These are phyloP conservation scores for Vaccinium myrtillus DNA, from an alignment of 148 eudicot genomes.

Conservation along the genomic window DNA sequence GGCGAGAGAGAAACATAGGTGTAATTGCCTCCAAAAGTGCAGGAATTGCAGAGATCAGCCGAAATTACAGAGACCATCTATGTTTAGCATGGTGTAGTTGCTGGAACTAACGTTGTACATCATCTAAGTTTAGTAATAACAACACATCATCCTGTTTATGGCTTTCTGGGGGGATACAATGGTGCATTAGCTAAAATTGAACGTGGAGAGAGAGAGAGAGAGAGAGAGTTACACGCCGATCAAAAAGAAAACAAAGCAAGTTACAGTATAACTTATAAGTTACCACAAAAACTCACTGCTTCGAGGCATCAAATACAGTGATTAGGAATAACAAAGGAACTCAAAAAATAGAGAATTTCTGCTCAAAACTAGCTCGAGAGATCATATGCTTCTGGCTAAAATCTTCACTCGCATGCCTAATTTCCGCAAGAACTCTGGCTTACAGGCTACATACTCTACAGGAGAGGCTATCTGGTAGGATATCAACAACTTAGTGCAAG, in stretches of 20 bases:
- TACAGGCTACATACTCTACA: conserved; percentile 9
- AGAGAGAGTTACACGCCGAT: neutral
- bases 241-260: neutral
- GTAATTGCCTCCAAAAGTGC: neutral
- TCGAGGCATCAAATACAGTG: neutral
- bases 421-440: neutral
- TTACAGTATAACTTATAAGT: neutral
- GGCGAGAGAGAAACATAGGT: neutral
- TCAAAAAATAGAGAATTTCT: neutral
- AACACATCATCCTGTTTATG: neutral
- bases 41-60: neutral
- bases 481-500: neutral
- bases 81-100: neutral
- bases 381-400: neutral
- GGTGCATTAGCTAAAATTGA: neutral
- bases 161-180: neutral
- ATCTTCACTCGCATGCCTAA: neutral
- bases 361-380: neutral
- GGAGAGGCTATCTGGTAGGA: neutral
- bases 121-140: neutral
- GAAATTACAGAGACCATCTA: neutral
- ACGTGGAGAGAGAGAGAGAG: too few relatives aligned
- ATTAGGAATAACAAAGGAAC: neutral
- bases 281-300: neutral
- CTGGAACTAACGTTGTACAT: neutral